phyloP scores from a whole-genome alignment of 441 rosid genomes.

The Raphanus hybrid region DNA sequence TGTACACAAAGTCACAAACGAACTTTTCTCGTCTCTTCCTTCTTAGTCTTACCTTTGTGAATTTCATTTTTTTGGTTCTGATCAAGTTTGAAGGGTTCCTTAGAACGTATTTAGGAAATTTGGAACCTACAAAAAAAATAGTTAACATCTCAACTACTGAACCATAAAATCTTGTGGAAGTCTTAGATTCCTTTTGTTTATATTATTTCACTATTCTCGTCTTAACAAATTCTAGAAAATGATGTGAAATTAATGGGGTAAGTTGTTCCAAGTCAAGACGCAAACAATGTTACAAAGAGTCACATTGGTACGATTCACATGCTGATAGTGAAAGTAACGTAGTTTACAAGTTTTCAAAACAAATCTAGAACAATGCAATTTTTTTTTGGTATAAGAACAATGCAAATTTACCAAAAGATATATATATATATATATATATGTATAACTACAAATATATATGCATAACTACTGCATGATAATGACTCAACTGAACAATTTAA shows the following conservation, averaged over 20 bases:
- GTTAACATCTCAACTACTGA: constrained; percentile 3
- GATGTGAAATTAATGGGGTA: neutral
- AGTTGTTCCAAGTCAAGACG: neutral
- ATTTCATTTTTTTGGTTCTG: constrained; percentile 31
- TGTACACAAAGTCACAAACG: constrained; percentile 11
- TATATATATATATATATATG: no score
- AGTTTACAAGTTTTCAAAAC: constrained; percentile 17
- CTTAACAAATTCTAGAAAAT: constrained; percentile 46
- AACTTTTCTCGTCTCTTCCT: constrained; percentile 14
- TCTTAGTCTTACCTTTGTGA: constrained; percentile 37
- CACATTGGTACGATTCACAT: constrained; percentile 14
- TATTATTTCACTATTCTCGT: constrained; percentile 55
- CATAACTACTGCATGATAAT: constrained; percentile 11
- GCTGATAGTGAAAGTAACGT: constrained; percentile 38
- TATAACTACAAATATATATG: no score
- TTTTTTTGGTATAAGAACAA: no score
- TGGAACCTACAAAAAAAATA: constrained; percentile 59
- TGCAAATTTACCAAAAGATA: no score
- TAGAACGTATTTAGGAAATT: constrained; percentile 77
- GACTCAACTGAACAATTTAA: constrained; percentile 16
- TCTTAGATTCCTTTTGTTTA: neutral
- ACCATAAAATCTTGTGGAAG: neutral
- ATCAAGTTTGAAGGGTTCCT: constrained; percentile 83
- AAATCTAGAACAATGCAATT: no score
- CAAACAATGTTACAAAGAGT: neutral